Evolutionary conservation across 352 stramenopile species (phyloP), one percentile per base, ranked within the genome.

Genomic region (Pythium pyrilobum): DNA sequence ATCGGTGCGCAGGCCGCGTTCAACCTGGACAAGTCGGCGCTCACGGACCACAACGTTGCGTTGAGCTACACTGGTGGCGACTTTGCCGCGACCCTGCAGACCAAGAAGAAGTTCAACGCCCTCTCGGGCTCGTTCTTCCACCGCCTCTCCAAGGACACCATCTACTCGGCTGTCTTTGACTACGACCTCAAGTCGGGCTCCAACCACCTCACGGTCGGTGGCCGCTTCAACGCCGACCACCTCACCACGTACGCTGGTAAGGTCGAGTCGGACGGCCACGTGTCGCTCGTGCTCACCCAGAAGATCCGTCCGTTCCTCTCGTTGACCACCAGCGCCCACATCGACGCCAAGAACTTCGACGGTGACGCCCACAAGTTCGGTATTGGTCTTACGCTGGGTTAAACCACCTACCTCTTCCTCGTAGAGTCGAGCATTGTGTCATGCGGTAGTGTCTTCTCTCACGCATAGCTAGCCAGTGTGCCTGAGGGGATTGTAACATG

Each of bases 261-360:
- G 73, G 76, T 94, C 46, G 80, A 94, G 63, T 92, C 84, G 55
- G 79, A 94, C 57, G 84, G 85, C 61, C 76, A 91, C 68, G 74
- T 95, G 44, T 95, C 85, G 47, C 66, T 95, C 49, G 81, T 81
- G 50, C 70, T 89, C 43, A 69, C 93, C 42, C 80, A 92, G 67
- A 95, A 92, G 80, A 83, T 95, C 33, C 81, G 81, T 48, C 81
- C 82, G 32, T 92, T 89, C 71, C 59, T 93, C 59, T 71, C 77
- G 67, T 69, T 95, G 38, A 87, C 82, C 55, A 93, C 83, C 31
- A 90, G 77, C 49, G 81, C 81, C 46, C 81, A 92, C 71, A 86
- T 95, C 36, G 85, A 95, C 64, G 85, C 83, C 53, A 95, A 95
- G 85, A 93, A 95, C 78, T 93, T 95, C 53, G 82, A 95, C 60